Percentiles rank a stretch among this genome's conserved stretches.
phyloP scores from a whole-genome alignment of 2,329 filamentous ascomycete genomes.

The Coniochaeta sp. region DNA sequence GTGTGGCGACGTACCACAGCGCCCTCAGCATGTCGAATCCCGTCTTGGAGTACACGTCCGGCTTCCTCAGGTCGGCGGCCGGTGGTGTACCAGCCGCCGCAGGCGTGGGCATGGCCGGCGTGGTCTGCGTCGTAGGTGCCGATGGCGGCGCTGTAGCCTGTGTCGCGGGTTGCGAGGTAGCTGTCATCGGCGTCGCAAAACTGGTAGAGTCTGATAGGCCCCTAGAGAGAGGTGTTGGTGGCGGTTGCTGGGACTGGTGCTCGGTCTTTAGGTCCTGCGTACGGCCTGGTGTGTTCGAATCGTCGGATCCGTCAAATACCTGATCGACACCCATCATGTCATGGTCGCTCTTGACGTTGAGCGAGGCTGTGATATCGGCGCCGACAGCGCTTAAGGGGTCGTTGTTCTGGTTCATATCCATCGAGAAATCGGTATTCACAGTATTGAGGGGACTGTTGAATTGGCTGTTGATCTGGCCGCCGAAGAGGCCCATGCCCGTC shows the following conservation, averaged over 20 bases:
- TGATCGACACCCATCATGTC: slow-evolving; percentile 24
- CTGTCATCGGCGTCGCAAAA: slow-evolving; percentile 22
- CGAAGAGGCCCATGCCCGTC: slow-evolving; percentile 33
- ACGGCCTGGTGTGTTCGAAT: slow-evolving; percentile 15
- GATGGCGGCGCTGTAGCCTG: slow-evolving; percentile 7
- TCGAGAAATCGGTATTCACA: slow-evolving; percentile 30
- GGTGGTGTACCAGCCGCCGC: background rate
- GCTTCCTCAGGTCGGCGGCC: background rate
- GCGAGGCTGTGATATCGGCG: slow-evolving; percentile 15
- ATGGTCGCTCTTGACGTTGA: slow-evolving; percentile 18
- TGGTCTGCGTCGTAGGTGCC: slow-evolving; percentile 7
- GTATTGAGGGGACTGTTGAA: slow-evolving; percentile 30
- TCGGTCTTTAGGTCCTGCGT: slow-evolving; percentile 8
- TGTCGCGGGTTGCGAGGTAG: slow-evolving; percentile 6
- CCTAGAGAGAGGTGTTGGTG: slow-evolving; percentile 10
- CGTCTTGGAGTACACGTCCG: slow-evolving; percentile 77
- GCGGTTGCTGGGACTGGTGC: slow-evolving; percentile 14
- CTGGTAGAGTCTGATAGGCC: slow-evolving; percentile 16
- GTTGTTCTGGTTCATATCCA: slow-evolving; percentile 31
- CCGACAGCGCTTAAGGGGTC: slow-evolving; percentile 24
- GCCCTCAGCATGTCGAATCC: slow-evolving; percentile 91
- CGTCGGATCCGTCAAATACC: slow-evolving; percentile 16
- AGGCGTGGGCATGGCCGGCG: background rate
- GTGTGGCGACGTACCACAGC: slow-evolving; percentile 72
- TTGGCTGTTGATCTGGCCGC: slow-evolving; percentile 22